Conservation (phyloP, 257 asterid genomes). For the Haberlea rhodopensis region DNA sequence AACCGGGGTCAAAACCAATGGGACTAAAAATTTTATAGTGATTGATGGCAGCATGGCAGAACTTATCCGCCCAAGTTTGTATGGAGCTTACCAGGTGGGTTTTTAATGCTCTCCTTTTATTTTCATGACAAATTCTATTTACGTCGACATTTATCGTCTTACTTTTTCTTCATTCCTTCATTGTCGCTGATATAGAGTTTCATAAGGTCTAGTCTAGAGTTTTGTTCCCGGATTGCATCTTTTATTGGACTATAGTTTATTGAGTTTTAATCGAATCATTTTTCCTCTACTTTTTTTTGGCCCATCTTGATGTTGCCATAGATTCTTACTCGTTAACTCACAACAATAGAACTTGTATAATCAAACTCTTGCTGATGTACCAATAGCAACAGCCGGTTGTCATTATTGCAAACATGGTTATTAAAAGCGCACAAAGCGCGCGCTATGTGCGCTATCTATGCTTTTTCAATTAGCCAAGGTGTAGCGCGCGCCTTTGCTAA, state of each 20-base stretch:
- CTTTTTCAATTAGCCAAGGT: too few relatives aligned
- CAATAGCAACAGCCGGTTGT: neutral
- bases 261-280: neutral
- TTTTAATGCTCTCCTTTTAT: neutral
- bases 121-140: too few relatives aligned
- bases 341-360: neutral
- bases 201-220: neutral
- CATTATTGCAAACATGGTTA: too few relatives aligned
- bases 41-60: slow-evolving; percentile 98
- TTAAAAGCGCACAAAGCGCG: too few relatives aligned
- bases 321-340: too few relatives aligned
- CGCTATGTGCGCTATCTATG: too few relatives aligned
- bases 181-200: neutral
- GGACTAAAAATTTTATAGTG: slow-evolving; percentile 81
- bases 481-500: too few relatives aligned
- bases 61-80: slow-evolving; percentile 94
- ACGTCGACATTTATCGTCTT: neutral
- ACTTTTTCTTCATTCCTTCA: neutral
- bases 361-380: neutral
- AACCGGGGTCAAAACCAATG: slow-evolving; percentile 93
- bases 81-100: slow-evolving; percentile 83
- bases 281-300: neutral
- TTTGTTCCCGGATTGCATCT: neutral
- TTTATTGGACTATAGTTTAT: neutral
- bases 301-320: neutral